Percentiles rank a stretch among this genome's conserved stretches.
Conservation (phyloP, 306 rosid species). For the Begonia fuchsioides region DNA sequence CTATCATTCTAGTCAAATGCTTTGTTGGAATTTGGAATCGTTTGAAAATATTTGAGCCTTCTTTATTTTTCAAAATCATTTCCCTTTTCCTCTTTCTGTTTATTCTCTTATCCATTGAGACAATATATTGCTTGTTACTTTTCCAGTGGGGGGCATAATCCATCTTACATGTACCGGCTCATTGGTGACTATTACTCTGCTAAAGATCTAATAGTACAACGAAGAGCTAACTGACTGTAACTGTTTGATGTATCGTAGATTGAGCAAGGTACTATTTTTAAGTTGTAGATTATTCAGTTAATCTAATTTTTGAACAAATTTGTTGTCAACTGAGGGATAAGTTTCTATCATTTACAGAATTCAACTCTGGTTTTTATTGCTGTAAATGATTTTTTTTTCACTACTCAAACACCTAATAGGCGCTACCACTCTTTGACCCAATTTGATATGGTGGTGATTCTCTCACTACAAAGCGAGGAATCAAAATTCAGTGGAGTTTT, state of each 20-base stretch:
- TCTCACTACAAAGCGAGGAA: too few species aligned
- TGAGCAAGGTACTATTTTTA: constrained; percentile 13
- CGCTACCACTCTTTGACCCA: too few species aligned
- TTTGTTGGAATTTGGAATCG: too few species aligned
- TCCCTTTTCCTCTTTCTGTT: background rate
- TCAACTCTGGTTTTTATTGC: background rate
- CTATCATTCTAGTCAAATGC: too few species aligned
- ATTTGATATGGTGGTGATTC: too few species aligned
- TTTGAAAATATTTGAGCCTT: too few species aligned
- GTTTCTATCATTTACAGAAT: background rate
- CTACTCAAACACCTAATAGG: too few species aligned
- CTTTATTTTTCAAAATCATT: background rate
- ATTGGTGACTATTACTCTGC: constrained; percentile 93
- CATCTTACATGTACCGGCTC: constrained; percentile 94
- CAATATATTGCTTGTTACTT: constrained; percentile 13
- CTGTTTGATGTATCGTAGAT: constrained; percentile 17
- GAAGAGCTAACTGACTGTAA: constrained; percentile 35
- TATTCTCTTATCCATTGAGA: constrained; percentile 2
- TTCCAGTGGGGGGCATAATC: constrained; percentile 90
- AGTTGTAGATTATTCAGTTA: background rate
- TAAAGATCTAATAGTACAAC: constrained; percentile 78
- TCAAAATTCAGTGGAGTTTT: too few species aligned
- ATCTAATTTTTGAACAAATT: background rate
- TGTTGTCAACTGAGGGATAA: background rate
- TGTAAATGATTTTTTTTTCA: background rate